A percentile compares a stretch with the other conserved stretches of the same genome.
Conservation (phyloP, 1,284 basidiomycete genomes). For the Ustilago tritici region DNA sequence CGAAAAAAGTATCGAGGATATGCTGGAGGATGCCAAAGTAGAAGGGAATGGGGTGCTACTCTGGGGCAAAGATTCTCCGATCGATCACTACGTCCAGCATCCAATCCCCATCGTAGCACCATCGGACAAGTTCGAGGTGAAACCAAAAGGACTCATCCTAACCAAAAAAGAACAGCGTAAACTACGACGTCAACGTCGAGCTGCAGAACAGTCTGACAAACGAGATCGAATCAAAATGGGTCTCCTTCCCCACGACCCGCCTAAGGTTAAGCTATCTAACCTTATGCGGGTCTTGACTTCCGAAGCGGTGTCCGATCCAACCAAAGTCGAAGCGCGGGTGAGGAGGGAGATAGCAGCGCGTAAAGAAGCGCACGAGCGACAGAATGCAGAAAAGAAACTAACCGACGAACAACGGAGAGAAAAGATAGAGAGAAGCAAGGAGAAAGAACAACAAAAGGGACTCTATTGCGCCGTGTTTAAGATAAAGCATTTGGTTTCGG, state of each 20-base stretch:
- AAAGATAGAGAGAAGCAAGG: constrained; percentile 76
- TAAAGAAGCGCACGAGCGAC: constrained; percentile 86
- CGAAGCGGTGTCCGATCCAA: constrained; percentile 95
- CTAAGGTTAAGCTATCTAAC: constrained; percentile 95
- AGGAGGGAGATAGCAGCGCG: constrained; percentile 91
- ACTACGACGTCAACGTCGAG: constrained; percentile 87
- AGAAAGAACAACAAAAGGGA: constrained; percentile 82
- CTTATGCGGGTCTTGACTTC: constrained; percentile 97
- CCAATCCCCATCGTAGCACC: constrained; percentile 95
- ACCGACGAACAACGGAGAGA: constrained; percentile 88
- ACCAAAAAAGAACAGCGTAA: constrained; percentile 88
- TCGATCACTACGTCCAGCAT: constrained; percentile 93
- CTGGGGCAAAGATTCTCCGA: constrained; percentile 76
- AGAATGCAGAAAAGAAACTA: constrained; percentile 90
- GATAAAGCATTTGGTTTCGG: constrained; percentile 88
- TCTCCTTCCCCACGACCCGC: constrained; percentile 90
- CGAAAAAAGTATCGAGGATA: constrained; percentile 73
- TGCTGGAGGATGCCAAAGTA: constrained; percentile 71
- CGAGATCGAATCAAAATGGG: constrained; percentile 96
- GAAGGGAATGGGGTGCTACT: constrained; percentile 23
- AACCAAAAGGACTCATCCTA: constrained; percentile 71
- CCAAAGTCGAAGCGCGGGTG: constrained; percentile 94
- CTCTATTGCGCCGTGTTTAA: constrained; percentile 86
- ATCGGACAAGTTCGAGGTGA: constrained; percentile 81
- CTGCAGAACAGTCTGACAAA: constrained; percentile 92